Conservation (phyloP, 108 stramenopile genomes). For the Discostella pseudostelligera region DNA sequence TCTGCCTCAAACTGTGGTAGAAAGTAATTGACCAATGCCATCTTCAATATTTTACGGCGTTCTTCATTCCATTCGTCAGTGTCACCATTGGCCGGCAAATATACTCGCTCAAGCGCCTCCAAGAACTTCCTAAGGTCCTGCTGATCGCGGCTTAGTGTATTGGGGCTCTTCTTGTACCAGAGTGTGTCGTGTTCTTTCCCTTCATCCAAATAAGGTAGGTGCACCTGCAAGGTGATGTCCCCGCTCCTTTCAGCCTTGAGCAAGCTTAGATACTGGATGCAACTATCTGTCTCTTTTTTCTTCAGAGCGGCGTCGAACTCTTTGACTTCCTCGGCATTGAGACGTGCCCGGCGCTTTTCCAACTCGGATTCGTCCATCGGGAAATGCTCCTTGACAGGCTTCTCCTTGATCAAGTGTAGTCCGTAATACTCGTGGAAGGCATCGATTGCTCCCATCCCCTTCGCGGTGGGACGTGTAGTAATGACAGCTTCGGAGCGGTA, state of each 20-base stretch:
- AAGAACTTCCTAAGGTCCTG: conserved; percentile 60
- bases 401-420: conserved; percentile 75
- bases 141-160: conserved; percentile 59
- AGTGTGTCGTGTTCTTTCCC: conserved; percentile 33
- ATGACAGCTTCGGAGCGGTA: conserved; percentile 68
- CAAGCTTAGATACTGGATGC: conserved; percentile 78
- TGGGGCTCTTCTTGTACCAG: conserved; percentile 58
- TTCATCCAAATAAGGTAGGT: conserved; percentile 57
- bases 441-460: conserved; percentile 77
- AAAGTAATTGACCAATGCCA: conserved; percentile 72
- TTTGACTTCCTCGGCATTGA: conserved; percentile 59
- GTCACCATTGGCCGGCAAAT: conserved; percentile 67
- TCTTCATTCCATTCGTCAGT: conserved; percentile 82
- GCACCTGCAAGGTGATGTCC: conserved; percentile 62
- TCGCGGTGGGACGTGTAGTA: conserved; percentile 80
- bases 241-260: conserved; percentile 82
- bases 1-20: conserved; percentile 86
- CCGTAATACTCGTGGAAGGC: conserved; percentile 87
- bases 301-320: conserved; percentile 70
- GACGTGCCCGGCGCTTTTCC: conserved; percentile 43
- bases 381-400: conserved; percentile 83
- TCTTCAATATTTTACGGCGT: conserved; percentile 67
- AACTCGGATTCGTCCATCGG: conserved; percentile 62
- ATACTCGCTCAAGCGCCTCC: conserved; percentile 65
- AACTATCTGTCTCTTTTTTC: conserved; percentile 59